phyloP scores from a whole-genome alignment of 208 protist genomes.

The Endotrypanum monterogeii region DNA sequence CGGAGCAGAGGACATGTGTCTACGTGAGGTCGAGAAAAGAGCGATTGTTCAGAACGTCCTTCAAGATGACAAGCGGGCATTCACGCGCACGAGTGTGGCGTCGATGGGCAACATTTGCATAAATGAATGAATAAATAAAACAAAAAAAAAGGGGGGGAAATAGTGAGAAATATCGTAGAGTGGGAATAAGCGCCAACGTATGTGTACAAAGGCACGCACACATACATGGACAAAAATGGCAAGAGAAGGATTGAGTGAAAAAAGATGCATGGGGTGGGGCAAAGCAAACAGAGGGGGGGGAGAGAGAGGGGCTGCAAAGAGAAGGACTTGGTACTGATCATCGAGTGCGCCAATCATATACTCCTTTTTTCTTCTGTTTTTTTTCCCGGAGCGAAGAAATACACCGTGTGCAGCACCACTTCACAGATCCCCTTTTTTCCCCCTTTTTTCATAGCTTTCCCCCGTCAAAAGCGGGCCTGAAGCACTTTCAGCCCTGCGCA shows the following conservation, averaged over 20 bases:
- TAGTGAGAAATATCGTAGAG: background rate
- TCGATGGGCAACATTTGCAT: no score
- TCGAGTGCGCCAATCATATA: no score
- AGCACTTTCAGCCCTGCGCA: background rate
- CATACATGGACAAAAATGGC: background rate
- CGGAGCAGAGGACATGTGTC: slow-evolving; percentile 42
- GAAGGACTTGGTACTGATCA: no score
- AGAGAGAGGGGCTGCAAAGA: background rate
- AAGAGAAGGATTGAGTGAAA: background rate
- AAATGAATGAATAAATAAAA: slow-evolving; percentile 5
- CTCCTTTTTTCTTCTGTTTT: no score
- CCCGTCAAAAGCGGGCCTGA: no score
- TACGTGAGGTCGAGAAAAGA: background rate
- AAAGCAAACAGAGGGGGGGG: background rate
- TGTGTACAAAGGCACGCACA: no score
- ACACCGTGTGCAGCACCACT: no score
- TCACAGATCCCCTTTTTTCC: no score
- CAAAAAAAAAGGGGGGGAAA: background rate
- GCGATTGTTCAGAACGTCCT: slow-evolving; percentile 15
- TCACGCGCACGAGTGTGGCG: background rate
- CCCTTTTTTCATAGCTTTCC: no score
- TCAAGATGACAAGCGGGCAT: background rate
- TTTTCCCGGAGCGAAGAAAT: no score
- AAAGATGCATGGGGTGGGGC: background rate
- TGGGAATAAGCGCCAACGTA: no score